These are phyloP conservation scores for Niveomyces coronatus DNA, from an alignment of 2,329 filamentous ascomycete genomes.

Conservation along the genomic window DNA sequence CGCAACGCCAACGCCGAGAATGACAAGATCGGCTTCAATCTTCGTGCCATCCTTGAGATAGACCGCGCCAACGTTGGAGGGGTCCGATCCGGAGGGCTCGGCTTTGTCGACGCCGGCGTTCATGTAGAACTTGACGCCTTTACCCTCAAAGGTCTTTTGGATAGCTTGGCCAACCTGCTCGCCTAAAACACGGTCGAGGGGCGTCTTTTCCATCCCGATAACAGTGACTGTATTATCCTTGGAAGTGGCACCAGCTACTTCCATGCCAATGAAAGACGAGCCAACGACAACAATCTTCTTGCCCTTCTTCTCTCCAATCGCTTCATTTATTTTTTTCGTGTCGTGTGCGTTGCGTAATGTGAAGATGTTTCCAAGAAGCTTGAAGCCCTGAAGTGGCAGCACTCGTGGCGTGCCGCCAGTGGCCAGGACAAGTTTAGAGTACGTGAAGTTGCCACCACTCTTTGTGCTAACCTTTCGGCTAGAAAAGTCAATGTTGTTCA, in stretches of 20 bases:
- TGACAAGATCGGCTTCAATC: conserved; percentile 78
- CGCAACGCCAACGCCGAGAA: conserved; percentile 80
- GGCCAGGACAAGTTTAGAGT: conserved; percentile 83
- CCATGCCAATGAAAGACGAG: conserved; percentile 96
- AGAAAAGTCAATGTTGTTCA: conserved; percentile 66
- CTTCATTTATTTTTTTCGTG: conserved; percentile 58
- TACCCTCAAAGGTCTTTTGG: conserved; percentile 68
- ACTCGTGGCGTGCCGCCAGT: conserved; percentile 70
- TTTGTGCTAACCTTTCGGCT: conserved; percentile 65
- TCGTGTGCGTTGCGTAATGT: conserved; percentile 69
- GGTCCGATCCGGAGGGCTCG: conserved; percentile 54
- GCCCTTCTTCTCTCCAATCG: conserved; percentile 68
- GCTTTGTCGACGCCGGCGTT: conserved; percentile 74
- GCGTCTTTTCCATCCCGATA: conserved; percentile 77
- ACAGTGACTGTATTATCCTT: conserved; percentile 78
- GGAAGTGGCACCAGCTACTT: conserved; percentile 74
- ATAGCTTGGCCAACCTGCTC: conserved; percentile 71
- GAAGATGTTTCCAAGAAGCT: conserved; percentile 80
- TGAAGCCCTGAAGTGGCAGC: conserved; percentile 76
- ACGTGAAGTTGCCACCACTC: conserved; percentile 58
- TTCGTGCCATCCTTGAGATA: conserved; percentile 76
- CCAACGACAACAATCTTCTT: conserved; percentile 93
- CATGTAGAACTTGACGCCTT: conserved; percentile 83
- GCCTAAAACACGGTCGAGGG: conserved; percentile 80
- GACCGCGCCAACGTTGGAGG: conserved; percentile 68